Conservation (phyloP, 345 rosid species). For the Boechera stricta region DNA sequence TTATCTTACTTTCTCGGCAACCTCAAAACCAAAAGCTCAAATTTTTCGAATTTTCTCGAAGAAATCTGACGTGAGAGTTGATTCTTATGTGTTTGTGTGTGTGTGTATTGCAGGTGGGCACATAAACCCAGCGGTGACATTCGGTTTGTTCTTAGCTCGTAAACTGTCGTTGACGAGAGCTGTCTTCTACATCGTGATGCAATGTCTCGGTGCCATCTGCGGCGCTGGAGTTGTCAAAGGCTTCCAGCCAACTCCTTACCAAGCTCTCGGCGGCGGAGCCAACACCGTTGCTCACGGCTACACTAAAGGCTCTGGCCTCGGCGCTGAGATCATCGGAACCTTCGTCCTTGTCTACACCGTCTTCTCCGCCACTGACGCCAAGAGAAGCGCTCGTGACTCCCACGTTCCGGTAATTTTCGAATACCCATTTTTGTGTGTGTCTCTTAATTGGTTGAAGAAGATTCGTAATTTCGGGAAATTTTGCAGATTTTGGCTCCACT, state of each 20-base stretch:
- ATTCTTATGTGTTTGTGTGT: neutral
- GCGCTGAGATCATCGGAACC: slow-evolving; percentile 51
- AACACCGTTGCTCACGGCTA: slow-evolving; percentile 52
- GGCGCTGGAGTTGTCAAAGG: slow-evolving; percentile 61
- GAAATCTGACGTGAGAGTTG: neutral
- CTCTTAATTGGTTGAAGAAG: neutral
- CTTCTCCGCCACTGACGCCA: slow-evolving; percentile 59
- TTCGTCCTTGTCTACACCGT: slow-evolving; percentile 57
- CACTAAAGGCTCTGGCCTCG: slow-evolving; percentile 53
- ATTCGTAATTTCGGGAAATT: neutral
- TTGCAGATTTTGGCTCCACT: slow-evolving; percentile 68
- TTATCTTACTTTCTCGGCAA: too few relatives aligned
- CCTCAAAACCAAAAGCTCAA: too few relatives aligned
- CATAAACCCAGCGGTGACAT: slow-evolving; percentile 53
- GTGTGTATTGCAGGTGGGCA: slow-evolving; percentile 49
- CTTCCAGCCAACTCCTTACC: slow-evolving; percentile 43
- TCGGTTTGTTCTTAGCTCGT: slow-evolving; percentile 49
- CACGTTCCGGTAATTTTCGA: slow-evolving; percentile 41
- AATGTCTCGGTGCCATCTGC: slow-evolving; percentile 52
- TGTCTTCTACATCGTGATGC: slow-evolving; percentile 51
- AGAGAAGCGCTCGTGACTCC: slow-evolving; percentile 56
- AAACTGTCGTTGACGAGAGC: slow-evolving; percentile 50
- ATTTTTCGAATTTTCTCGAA: too few relatives aligned
- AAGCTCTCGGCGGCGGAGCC: slow-evolving; percentile 54
- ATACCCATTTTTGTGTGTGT: neutral